phyloP scores from a whole-genome alignment of 176 grass and related monocot species.

The Alloteropsis semialata region DNA sequence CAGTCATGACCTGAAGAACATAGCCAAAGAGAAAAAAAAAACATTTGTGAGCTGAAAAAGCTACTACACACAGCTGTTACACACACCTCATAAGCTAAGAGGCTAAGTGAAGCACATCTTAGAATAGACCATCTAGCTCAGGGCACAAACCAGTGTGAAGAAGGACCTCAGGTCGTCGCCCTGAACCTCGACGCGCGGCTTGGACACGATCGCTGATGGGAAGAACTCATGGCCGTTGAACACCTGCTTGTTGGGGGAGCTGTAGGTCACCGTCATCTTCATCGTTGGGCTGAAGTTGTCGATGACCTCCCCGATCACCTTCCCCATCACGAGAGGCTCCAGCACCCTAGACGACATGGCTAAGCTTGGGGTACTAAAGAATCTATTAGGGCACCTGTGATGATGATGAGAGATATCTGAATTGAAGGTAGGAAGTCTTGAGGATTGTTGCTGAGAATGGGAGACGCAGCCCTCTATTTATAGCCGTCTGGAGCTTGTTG shows the following conservation, averaged over 20 bases:
- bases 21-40: too few species aligned
- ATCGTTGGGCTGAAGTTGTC: constrained; percentile 78
- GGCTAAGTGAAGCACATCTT: not conserved
- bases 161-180: constrained; percentile 78
- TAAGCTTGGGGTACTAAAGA: constrained; percentile 18
- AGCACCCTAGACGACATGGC: constrained; percentile 71
- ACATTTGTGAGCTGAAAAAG: not conserved
- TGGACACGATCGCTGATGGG: constrained; percentile 61
- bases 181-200: constrained; percentile 82
- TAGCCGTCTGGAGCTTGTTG: constrained; percentile 39
- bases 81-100: not conserved
- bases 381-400: too few species aligned
- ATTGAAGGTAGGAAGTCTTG: not conserved
- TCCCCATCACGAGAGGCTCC: constrained; percentile 78
- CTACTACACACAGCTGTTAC: not conserved
- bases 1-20: constrained; percentile 84
- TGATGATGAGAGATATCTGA: too few species aligned
- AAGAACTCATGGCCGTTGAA: constrained; percentile 93
- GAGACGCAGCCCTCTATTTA: constrained; percentile 50
- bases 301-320: constrained; percentile 93
- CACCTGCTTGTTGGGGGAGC: constrained; percentile 75
- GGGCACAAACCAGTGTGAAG: constrained; percentile 77
- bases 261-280: constrained; percentile 80
- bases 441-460: constrained; percentile 15
- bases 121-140: not conserved